Percentiles rank a stretch among this genome's conserved stretches.
phyloP scores from a whole-genome alignment of 805 yeast genomes.

The Torulaspora microellipsoides region DNA sequence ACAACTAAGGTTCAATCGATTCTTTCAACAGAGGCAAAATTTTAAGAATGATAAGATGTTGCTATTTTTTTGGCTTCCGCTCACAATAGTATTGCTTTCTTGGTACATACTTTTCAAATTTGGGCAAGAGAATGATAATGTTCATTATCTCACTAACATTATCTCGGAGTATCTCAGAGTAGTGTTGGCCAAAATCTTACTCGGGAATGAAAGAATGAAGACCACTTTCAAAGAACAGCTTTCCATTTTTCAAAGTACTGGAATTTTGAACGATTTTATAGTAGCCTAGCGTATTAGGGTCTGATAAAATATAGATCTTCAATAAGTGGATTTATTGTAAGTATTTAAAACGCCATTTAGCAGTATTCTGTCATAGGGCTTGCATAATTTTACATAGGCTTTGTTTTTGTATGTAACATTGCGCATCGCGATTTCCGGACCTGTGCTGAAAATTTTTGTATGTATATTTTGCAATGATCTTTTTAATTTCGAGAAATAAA shows the following conservation, averaged over 20 bases:
- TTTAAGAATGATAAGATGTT: conserved; percentile 74
- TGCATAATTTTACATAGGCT: too few species aligned
- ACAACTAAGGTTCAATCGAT: conserved; percentile 36
- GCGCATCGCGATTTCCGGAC: too few species aligned
- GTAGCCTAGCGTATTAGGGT: background rate
- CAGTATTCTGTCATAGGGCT: too few species aligned
- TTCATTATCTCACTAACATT: conserved; percentile 28
- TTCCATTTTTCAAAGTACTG: conserved; percentile 27
- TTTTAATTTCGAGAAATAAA: too few species aligned
- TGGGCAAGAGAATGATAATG: conserved; percentile 35
- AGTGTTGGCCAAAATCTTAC: conserved; percentile 44
- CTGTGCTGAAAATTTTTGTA: too few species aligned
- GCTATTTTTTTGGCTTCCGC: conserved; percentile 87
- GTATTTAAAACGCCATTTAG: too few species aligned
- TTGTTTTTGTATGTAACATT: too few species aligned
- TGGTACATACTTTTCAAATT: conserved; percentile 39
- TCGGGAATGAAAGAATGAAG: conserved; percentile 50
- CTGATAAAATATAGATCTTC: too few species aligned
- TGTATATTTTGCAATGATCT: too few species aligned
- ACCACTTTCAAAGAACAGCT: conserved; percentile 38
- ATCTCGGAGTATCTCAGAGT: conserved; percentile 40
- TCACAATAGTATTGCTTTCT: conserved; percentile 52
- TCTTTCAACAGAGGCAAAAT: conserved; percentile 42
- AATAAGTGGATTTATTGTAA: too few species aligned
- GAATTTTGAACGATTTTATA: conserved; percentile 13